Conservation (phyloP, 139 green algal genomes). For the Asterochloris erici region DNA sequence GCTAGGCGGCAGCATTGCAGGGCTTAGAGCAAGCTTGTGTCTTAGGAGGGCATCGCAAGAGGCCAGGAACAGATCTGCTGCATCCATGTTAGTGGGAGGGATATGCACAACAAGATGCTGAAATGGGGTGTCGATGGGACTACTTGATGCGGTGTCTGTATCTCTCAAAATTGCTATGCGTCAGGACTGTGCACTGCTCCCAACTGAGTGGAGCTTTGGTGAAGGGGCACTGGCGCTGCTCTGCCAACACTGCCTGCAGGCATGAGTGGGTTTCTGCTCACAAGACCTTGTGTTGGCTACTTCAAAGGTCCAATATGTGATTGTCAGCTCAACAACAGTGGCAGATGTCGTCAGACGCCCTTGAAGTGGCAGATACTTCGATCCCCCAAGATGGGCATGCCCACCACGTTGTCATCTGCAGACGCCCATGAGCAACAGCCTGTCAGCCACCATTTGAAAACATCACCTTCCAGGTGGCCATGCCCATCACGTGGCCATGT, state of each 20-base stretch:
- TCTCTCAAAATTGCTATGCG: constrained; percentile 72
- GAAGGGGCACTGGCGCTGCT: constrained; percentile 81
- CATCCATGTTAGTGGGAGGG: no score
- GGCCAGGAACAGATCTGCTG: no score
- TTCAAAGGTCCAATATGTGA: neutral
- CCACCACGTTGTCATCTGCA: neutral
- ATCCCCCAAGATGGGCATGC: neutral
- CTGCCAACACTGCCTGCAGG: constrained; percentile 63
- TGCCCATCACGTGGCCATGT: constrained; percentile 86
- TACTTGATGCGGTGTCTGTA: constrained; percentile 46
- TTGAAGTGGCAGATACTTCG: neutral
- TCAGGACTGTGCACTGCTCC: constrained; percentile 75
- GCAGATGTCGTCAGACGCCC: neutral
- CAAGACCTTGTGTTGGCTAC: neutral
- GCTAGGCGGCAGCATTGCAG: no score
- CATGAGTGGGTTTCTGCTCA: neutral
- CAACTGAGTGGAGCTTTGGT: constrained; percentile 75
- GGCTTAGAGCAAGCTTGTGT: no score
- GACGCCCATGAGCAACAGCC: neutral
- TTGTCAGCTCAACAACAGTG: neutral
- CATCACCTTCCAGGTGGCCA: constrained; percentile 84
- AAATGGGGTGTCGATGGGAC: neutral
- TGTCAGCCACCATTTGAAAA: neutral
- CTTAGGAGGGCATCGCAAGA: no score
- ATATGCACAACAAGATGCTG: no score